Conservation (phyloP, 2,329 filamentous ascomycete genomes). For the Claviceps quebecensis region DNA sequence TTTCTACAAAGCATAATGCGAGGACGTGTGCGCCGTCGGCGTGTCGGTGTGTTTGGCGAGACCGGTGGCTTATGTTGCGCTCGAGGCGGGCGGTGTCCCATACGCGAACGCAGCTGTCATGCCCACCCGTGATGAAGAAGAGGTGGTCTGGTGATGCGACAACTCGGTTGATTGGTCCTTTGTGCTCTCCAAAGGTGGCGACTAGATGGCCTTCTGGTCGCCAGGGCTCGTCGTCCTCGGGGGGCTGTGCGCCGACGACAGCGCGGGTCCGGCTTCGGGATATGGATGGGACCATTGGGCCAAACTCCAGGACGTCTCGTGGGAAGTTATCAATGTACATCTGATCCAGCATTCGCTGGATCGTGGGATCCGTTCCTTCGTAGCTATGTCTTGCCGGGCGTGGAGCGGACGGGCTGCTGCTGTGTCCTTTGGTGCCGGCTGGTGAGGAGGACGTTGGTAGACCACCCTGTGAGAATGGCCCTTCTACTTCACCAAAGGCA, state of each 20-base stretch:
- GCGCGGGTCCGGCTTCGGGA: slow-evolving; percentile 40
- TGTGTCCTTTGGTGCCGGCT: slow-evolving; percentile 13
- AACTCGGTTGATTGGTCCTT: slow-evolving; percentile 66
- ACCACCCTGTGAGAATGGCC: slow-evolving; percentile 31
- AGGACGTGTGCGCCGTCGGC: slow-evolving; percentile 57
- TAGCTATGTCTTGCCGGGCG: slow-evolving; percentile 63
- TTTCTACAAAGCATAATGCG: slow-evolving; percentile 79
- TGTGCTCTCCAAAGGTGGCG: slow-evolving; percentile 80
- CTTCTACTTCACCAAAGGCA: slow-evolving; percentile 46
- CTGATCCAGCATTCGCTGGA: slow-evolving; percentile 61
- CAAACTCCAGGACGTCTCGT: slow-evolving; percentile 55
- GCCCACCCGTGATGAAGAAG: slow-evolving; percentile 88
- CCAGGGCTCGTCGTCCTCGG: slow-evolving; percentile 40
- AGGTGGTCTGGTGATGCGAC: slow-evolving; percentile 75
- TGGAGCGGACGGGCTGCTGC: slow-evolving; percentile 15
- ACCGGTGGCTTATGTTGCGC: slow-evolving; percentile 77
- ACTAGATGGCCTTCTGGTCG: slow-evolving; percentile 72
- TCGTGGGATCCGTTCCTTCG: slow-evolving; percentile 58
- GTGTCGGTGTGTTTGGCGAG: slow-evolving; percentile 74
- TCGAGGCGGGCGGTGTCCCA: slow-evolving; percentile 89
- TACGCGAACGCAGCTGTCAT: slow-evolving; percentile 80
- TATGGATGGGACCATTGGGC: slow-evolving; percentile 62
- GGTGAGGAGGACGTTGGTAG: slow-evolving; percentile 11
- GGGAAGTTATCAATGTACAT: slow-evolving; percentile 67
- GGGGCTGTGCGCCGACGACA: slow-evolving; percentile 29